Base-by-base conservation (phyloP, 331 rosid genomes). In the Arachis monticola region DNA sequence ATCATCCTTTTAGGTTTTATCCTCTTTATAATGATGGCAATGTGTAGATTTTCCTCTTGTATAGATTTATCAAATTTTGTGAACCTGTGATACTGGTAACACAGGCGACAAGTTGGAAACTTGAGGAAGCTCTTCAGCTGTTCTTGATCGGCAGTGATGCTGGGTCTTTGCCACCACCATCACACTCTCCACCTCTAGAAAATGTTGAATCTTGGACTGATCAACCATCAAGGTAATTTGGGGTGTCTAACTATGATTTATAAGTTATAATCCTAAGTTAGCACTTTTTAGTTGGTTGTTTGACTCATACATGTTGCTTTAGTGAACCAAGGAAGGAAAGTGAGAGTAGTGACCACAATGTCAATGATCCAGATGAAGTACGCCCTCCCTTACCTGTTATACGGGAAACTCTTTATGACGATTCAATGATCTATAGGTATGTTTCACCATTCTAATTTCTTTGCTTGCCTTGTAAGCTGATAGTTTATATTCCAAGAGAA, bases 121-220 rank as follows among this genome's bases (percentile, higher is more conserved):
- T 95, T 10, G 99, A 95, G 73, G 99, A 95, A 30, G 99, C 98
- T 59, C 86, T 95, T 84, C 99, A 95, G 90, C 82, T 95, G 59
- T 95, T 87, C 64, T 82, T 83, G 81, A 79, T 92, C 67, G 97
- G 93, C 27, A 85, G 65, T 85, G 99, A 95, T 67, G 73, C 81
- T 41, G 95, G 90, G 62, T 66, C 68, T 8, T 63, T 60, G 6
- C 58, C 59, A 11, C 59, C 93, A 2, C 17, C 88, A 10, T 72
- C 89, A 6, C 73, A 51, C 6, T 38, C 79, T 70, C 87, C 73
- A 5, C 87, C 90, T 55, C 56, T 69, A 30, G 97, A 84, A 47
- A 83, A 82, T 64, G 76, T 66, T 62, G 85, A 77, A 30, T 64
- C 86, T 70, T 72, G 77, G 82, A 67, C 78, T 51, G 87, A 80